phyloP scores from a whole-genome alignment of 768 basidiomycete species.

The Lanmaoa pseudosensibilis region DNA sequence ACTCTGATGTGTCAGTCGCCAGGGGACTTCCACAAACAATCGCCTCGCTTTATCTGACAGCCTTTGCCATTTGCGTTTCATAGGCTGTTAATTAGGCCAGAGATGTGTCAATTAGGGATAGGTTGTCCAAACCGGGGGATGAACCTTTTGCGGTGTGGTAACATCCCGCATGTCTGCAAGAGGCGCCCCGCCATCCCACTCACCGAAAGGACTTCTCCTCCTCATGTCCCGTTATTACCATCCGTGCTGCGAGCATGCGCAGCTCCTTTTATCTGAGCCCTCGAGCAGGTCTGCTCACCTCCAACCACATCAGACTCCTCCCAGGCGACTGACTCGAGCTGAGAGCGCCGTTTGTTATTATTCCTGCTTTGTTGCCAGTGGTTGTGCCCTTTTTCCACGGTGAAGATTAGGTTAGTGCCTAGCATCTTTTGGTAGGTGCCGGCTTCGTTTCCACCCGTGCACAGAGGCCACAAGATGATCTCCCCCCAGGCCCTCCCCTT shows the following conservation, averaged over 20 bases:
- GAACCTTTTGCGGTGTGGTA: conserved; percentile 24
- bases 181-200: conserved; percentile 23
- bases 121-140: conserved; percentile 31
- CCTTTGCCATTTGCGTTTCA: conserved; percentile 29
- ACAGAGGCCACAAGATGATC: conserved; percentile 25
- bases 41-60: conserved; percentile 24
- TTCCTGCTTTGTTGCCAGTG: conserved; percentile 11
- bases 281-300: conserved; percentile 3
- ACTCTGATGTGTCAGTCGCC: conserved; percentile 22
- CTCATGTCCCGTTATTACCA: conserved; percentile 31
- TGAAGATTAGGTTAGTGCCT: conserved; percentile 19
- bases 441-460: conserved; percentile 6
- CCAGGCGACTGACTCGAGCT: background rate
- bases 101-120: conserved; percentile 31
- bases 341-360: conserved; percentile 1
- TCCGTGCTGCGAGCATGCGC: conserved; percentile 25
- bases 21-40: conserved; percentile 20
- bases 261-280: conserved; percentile 31
- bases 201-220: conserved; percentile 19
- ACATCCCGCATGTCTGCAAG: conserved; percentile 20
- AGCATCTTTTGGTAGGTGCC: conserved; percentile 23
- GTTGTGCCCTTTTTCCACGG: conserved; percentile 32
- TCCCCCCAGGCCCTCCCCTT: conserved; percentile 8
- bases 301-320: conserved; percentile 2
- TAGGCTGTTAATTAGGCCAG: conserved; percentile 31